Conservation (phyloP, 371 early-diverging fungal genomes). For the Chytridium lagenaria region DNA sequence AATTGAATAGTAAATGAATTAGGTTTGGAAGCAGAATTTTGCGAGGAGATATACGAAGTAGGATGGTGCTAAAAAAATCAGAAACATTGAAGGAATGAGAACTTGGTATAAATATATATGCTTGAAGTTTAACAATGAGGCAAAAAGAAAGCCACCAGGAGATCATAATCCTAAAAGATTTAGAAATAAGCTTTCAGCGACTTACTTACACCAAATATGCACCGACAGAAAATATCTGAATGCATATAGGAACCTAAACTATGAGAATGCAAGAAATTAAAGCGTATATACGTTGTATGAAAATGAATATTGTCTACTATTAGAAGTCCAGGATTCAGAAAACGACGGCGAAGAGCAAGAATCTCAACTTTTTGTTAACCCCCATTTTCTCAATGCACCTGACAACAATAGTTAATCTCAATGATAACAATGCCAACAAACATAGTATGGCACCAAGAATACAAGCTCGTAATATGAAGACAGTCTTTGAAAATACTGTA, state of each 20-base stretch:
- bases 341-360: constrained; percentile 54
- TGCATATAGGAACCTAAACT: constrained; percentile 74
- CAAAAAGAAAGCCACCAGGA: constrained; percentile 80
- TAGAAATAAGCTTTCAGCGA: background rate
- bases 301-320: constrained; percentile 83
- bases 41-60: constrained; percentile 90
- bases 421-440: constrained; percentile 72
- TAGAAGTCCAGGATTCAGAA: constrained; percentile 84
- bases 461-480: too few relatives aligned
- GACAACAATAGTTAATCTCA: constrained; percentile 21
- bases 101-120: constrained; percentile 90
- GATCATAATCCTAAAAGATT: constrained; percentile 2
- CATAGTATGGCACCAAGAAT: constrained; percentile 81
- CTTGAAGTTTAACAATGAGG: constrained; percentile 90
- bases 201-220: constrained; percentile 21
- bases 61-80: constrained; percentile 93
- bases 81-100: too few relatives aligned
- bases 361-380: background rate
- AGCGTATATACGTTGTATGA: constrained; percentile 86
- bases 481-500: constrained; percentile 85
- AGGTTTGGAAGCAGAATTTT: constrained; percentile 71
- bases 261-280: too few relatives aligned
- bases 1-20: constrained; percentile 4
- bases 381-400: background rate
- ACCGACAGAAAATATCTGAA: constrained; percentile 80